Evolutionary conservation across 140 eudicot species (phyloP), one percentile per base, ranked within the genome.

Genomic region (Oenanthe javanica): DNA sequence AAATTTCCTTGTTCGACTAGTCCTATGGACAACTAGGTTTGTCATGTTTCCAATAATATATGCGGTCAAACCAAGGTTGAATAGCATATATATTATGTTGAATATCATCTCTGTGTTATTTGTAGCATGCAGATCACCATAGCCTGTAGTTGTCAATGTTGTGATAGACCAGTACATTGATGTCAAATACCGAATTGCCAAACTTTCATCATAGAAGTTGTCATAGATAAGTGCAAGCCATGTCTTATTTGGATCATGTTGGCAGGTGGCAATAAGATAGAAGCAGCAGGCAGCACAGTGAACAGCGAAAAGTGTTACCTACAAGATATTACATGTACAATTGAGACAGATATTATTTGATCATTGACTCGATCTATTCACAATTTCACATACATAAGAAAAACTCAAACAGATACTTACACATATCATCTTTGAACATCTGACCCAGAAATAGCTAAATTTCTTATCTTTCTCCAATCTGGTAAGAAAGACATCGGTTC

Each of bases 391-490:
- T 13, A 78, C 15, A 11, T 45, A 19, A 42, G 45, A 19, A 45
- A 51, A 48, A 40, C 57, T 48, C 16, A 47, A 64, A 15, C 80
- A 52, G 1, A 59, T 47, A 86, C 92, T 86, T 80, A 89, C 93
- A 77, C 86, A 86, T 55, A 87, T 75, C 51, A 89, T 86, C 87
- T 89, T 89, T 6, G 51, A 81, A 42, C 80, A 57, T 61, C 93
- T 86, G 27, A 89, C 86, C 79, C 81, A 64, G 72, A 80, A 84
- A 77, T 89, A 89, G 66, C 74, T 89, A 47, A 72, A 82, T 52
- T 84, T 81, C 23, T 77, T 85, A 80, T 86, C 86, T 73, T 89
- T 89, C 85, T 89, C 93, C 86, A 82, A 51, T 74, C 92, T 89
- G 82, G 72, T 11, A 67, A 27, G 45, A 13, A 10, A 67, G 0